Conservation (phyloP, 495 filamentous ascomycete species). For the Penicillium goetzii region DNA sequence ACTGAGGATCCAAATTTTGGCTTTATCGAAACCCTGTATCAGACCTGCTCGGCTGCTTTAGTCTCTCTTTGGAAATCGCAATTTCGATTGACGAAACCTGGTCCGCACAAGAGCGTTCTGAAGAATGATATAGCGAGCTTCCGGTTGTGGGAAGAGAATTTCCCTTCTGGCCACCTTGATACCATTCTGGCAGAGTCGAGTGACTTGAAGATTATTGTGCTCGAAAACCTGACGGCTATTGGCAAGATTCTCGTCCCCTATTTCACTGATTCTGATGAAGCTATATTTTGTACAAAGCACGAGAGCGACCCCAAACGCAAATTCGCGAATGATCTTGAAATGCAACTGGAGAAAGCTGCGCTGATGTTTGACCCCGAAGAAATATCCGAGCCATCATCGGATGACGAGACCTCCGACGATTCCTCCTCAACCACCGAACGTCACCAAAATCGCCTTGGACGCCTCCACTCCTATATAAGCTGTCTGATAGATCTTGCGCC, state of each 20-base stretch:
- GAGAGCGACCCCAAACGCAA: no score
- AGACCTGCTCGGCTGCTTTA: not conserved
- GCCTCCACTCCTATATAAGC: not conserved
- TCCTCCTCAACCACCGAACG: not conserved
- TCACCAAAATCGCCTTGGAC: not conserved
- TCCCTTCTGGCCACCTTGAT: not conserved
- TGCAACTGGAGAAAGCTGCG: not conserved
- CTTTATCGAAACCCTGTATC: not conserved
- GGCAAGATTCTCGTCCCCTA: not conserved
- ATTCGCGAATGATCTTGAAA: no score
- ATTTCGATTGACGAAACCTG: not conserved
- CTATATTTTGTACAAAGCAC: no score
- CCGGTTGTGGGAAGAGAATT: not conserved
- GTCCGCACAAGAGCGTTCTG: not conserved
- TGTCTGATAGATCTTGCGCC: not conserved
- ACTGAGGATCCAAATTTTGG: not conserved
- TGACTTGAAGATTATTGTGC: not conserved
- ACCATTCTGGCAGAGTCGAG: not conserved
- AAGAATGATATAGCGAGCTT: not conserved
- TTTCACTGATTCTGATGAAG: not conserved
- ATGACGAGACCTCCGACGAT: not conserved
- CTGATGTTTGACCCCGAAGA: not conserved
- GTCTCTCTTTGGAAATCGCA: not conserved
- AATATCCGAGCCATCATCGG: not conserved
- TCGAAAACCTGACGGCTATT: not conserved